A percentile compares a stretch with the other conserved stretches of the same genome.
These are phyloP conservation scores for Rhodotorula sp. DNA, from an alignment of 1,284 basidiomycete genomes.

Conservation along the genomic window DNA sequence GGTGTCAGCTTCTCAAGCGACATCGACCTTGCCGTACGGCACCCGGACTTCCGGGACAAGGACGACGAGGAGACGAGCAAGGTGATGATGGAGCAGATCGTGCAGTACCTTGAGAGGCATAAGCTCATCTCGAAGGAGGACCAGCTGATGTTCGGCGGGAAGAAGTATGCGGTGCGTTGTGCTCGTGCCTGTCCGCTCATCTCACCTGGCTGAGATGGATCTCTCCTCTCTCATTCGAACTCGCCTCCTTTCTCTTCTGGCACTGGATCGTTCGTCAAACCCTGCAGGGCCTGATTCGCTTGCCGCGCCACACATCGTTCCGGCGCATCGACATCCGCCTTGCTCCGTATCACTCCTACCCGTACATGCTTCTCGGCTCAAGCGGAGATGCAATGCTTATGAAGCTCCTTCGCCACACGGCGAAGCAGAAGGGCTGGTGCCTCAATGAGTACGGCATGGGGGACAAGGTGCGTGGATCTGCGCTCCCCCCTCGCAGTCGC, in stretches of 20 bases:
- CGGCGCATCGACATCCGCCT: constrained; percentile 42
- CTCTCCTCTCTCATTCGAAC: not conserved
- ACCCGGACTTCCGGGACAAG: constrained; percentile 30
- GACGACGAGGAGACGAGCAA: constrained; percentile 28
- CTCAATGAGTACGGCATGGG: constrained; percentile 46
- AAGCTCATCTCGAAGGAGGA: constrained; percentile 29
- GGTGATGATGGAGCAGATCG: constrained; percentile 26
- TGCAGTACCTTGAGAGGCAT: constrained; percentile 19
- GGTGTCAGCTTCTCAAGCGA: constrained; percentile 31
- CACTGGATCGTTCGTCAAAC: not conserved
- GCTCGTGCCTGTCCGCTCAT: not conserved
- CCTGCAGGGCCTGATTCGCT: constrained; percentile 39
- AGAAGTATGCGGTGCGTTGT: constrained; percentile 30
- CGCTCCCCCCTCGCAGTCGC: not conserved
- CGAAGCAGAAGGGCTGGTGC: constrained; percentile 35
- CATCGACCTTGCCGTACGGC: constrained; percentile 38
- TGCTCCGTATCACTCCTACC: constrained; percentile 22
- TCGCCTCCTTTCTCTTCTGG: not conserved
- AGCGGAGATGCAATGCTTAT: constrained; percentile 34
- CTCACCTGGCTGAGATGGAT: no score
- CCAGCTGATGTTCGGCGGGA: constrained; percentile 27
- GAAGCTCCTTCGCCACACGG: constrained; percentile 36
- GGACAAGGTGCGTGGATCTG: constrained; percentile 7
- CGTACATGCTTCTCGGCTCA: constrained; percentile 32
- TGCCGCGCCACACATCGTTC: constrained; percentile 22